Conservation (phyloP, 805 yeast species). For the Torulaspora gathmanii region DNA sequence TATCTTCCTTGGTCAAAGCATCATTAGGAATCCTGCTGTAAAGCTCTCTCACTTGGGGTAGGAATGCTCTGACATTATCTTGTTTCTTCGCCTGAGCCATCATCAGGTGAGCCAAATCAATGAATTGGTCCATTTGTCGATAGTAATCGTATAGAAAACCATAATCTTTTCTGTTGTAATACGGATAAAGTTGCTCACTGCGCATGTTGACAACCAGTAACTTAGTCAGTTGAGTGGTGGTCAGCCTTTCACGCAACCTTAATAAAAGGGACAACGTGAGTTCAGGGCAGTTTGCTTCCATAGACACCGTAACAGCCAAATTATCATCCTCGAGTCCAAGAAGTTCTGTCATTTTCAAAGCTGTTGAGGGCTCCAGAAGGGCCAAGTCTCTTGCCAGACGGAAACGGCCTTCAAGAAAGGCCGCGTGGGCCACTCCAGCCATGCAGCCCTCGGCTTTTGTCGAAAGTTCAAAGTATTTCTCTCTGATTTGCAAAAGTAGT, state of each 20-base stretch:
- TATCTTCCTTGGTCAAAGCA: conserved; percentile 19
- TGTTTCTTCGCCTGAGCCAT: conserved; percentile 32
- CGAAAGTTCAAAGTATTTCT: conserved; percentile 10
- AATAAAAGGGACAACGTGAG: conserved; percentile 46
- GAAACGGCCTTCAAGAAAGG: conserved; percentile 62
- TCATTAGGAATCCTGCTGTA: conserved; percentile 23
- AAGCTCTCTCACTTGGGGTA: conserved; percentile 35
- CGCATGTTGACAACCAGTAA: conserved; percentile 45
- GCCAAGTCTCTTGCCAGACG: conserved; percentile 63
- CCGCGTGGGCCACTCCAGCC: conserved; percentile 25
- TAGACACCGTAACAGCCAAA: conserved; percentile 62
- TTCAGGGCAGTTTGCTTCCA: conserved; percentile 57
- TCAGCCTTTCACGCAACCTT: conserved; percentile 47
- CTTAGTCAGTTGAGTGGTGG: conserved; percentile 65
- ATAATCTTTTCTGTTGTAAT: conserved; percentile 34
- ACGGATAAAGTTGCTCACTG: conserved; percentile 32
- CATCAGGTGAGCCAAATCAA: conserved; percentile 44
- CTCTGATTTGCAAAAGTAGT: conserved; percentile 46
- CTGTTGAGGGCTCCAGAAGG: conserved; percentile 55
- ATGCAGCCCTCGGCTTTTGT: conserved; percentile 39
- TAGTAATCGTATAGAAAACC: conserved; percentile 49
- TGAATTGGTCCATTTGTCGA: conserved; percentile 58
- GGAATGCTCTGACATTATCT: conserved; percentile 35
- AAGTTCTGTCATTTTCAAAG: conserved; percentile 57
- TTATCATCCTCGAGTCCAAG: conserved; percentile 68